Conservation (phyloP, 2,329 filamentous ascomycete genomes). For the Colletotrichum sp. region DNA sequence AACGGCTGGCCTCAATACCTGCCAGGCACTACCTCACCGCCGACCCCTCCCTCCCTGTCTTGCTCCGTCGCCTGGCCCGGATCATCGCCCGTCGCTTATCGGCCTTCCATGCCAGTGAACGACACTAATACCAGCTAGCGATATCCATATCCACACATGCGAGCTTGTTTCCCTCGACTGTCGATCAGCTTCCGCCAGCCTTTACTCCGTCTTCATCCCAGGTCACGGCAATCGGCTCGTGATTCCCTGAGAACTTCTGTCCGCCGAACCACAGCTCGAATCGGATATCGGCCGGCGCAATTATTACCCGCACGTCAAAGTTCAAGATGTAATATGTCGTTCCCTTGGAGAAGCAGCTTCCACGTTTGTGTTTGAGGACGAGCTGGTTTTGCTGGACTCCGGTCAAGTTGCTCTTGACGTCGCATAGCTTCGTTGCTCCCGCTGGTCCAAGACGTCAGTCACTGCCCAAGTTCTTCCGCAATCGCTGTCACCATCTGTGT, state of each 20-base stretch:
- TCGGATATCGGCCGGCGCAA: conserved; percentile 58
- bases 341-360: conserved; percentile 35
- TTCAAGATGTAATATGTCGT: conserved; percentile 42
- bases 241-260: conserved; percentile 40
- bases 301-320: conserved; percentile 58
- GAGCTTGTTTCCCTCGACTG: background rate
- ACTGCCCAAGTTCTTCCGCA: no score
- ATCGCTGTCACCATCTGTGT: background rate
- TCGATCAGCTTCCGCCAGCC: background rate
- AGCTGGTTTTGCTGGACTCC: conserved; percentile 43
- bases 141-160: background rate
- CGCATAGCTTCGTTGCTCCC: conserved; percentile 41
- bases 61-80: background rate
- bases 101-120: background rate
- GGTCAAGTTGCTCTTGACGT: conserved; percentile 43
- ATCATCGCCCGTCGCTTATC: background rate
- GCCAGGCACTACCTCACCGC: background rate
- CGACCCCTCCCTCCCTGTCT: background rate
- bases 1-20: background rate
- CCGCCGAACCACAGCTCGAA: conserved; percentile 50
- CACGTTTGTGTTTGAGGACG: conserved; percentile 38
- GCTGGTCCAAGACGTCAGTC: conserved; percentile 26
- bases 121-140: background rate
- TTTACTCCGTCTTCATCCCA: conserved; percentile 35
- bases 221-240: conserved; percentile 39